Conservation (phyloP, 2,329 filamentous ascomycete species). For the Phialophora verrucosa region DNA sequence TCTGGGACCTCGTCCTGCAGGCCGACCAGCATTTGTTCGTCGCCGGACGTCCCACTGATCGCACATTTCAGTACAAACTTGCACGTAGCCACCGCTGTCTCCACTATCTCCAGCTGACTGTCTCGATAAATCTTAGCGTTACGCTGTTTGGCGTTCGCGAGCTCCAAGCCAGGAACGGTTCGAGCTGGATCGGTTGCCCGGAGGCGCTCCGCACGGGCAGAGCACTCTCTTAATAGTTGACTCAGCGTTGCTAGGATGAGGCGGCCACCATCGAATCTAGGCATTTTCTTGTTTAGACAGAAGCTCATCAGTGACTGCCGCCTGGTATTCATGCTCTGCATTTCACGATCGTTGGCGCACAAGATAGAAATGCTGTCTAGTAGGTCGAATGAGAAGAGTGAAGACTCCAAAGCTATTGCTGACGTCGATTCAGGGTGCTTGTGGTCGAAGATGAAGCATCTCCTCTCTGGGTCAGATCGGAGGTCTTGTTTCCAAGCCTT, state of each 20-base stretch:
- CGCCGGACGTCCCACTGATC: conserved; percentile 28
- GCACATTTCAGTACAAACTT: conserved; percentile 49
- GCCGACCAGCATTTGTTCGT: conserved; percentile 23
- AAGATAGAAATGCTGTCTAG: conserved; percentile 51
- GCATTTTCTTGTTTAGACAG: conserved; percentile 21
- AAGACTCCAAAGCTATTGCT: conserved; percentile 46
- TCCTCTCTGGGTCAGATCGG: conserved; percentile 43
- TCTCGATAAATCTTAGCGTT: conserved; percentile 52
- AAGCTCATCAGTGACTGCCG: conserved; percentile 37
- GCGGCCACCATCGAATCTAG: conserved; percentile 42
- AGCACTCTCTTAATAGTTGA: conserved; percentile 51
- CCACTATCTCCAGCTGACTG: conserved; percentile 48
- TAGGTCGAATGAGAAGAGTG: conserved; percentile 52
- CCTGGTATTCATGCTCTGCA: conserved; percentile 40
- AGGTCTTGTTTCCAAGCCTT: conserved; percentile 41
- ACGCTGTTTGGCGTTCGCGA: conserved; percentile 48
- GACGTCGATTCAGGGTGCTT: conserved; percentile 50
- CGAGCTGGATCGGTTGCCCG: conserved; percentile 39
- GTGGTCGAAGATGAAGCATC: conserved; percentile 54
- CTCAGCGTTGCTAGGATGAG: conserved; percentile 48
- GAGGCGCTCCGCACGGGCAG: conserved; percentile 48
- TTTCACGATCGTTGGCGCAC: conserved; percentile 50
- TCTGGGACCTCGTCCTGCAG: conserved; percentile 22
- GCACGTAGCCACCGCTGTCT: conserved; percentile 49
- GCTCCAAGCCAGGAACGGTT: conserved; percentile 32